Percentiles rank a stretch among this genome's conserved stretches.
Evolutionary conservation across 805 yeast genomes (phyloP).

Genomic region (Grigorovia yakushimaensis): DNA sequence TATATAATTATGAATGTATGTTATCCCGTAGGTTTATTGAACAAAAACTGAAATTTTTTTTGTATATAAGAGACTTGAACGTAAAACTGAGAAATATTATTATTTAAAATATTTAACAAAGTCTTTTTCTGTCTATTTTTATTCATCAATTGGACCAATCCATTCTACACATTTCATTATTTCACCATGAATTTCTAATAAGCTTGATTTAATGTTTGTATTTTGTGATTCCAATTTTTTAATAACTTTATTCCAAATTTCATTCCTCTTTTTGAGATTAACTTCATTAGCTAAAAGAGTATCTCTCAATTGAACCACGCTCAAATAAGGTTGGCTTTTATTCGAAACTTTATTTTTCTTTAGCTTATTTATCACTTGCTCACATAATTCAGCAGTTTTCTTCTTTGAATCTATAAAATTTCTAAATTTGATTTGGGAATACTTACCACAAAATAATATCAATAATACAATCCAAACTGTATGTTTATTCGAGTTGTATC

Average conservation of each 20-base stretch:
- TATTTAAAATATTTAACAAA: too few relatives aligned
- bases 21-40: too few relatives aligned
- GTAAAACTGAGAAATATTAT: too few relatives aligned
- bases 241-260: conserved; percentile 52
- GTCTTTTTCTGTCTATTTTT: background rate
- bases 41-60: too few relatives aligned
- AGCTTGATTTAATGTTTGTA: conserved; percentile 50
- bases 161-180: conserved; percentile 85
- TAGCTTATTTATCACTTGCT: conserved; percentile 41
- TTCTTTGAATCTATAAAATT: conserved; percentile 31
- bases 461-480: conserved; percentile 8
- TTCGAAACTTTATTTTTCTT: conserved; percentile 27
- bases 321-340: conserved; percentile 40
- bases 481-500: conserved; percentile 22
- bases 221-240: conserved; percentile 47
- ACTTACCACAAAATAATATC: conserved; percentile 14
- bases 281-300: conserved; percentile 35
- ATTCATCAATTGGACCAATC: conserved; percentile 37
- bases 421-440: conserved; percentile 29
- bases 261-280: conserved; percentile 29
- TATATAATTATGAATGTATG: too few relatives aligned
- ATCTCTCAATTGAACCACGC: conserved; percentile 66
- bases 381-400: conserved; percentile 37
- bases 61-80: too few relatives aligned
- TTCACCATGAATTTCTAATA: conserved; percentile 75